phyloP scores from a whole-genome alignment of 2,329 filamentous ascomycete genomes.

The Botrytis galanthina region DNA sequence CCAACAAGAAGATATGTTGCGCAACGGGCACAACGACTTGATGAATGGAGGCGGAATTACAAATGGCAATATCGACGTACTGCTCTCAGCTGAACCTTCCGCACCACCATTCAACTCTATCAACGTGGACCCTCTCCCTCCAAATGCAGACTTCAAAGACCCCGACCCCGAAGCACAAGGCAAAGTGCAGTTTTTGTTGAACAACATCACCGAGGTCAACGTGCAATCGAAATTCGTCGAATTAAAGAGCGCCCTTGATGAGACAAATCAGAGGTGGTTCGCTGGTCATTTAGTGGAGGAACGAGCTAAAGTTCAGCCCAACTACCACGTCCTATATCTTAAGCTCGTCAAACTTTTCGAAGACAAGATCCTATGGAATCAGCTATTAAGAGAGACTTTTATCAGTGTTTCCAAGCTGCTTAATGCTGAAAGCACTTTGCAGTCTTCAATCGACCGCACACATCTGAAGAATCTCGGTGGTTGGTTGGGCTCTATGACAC shows the following conservation, averaged over 20 bases:
- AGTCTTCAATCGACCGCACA: conserved; percentile 77
- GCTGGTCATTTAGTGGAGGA: conserved; percentile 92
- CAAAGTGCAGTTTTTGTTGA: conserved; percentile 91
- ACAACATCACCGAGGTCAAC: conserved; percentile 92
- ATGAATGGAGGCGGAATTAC: conserved; percentile 52
- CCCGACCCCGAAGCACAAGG: conserved; percentile 84
- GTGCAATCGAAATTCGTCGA: conserved; percentile 81
- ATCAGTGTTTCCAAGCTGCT: conserved; percentile 81
- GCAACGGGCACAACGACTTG: conserved; percentile 45
- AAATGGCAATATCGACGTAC: conserved; percentile 70
- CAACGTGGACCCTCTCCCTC: conserved; percentile 67
- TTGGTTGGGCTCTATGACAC: conserved; percentile 90
- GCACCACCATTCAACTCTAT: conserved; percentile 75
- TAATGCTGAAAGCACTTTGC: conserved; percentile 84
- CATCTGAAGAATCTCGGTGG: conserved; percentile 90
- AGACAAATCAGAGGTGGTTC: conserved; percentile 92
- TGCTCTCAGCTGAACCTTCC: conserved; percentile 55
- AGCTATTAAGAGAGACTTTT: conserved; percentile 92
- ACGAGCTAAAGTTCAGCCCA: conserved; percentile 94
- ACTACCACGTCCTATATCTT: conserved; percentile 91
- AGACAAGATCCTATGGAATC: conserved; percentile 74
- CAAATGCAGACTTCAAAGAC: conserved; percentile 68
- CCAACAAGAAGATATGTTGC: conserved; percentile 58
- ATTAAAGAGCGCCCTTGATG: conserved; percentile 72
- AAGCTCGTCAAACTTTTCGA: conserved; percentile 83